Base-by-base conservation (phyloP, 768 basidiomycete genomes). In the Phaeotremella fagi region DNA sequence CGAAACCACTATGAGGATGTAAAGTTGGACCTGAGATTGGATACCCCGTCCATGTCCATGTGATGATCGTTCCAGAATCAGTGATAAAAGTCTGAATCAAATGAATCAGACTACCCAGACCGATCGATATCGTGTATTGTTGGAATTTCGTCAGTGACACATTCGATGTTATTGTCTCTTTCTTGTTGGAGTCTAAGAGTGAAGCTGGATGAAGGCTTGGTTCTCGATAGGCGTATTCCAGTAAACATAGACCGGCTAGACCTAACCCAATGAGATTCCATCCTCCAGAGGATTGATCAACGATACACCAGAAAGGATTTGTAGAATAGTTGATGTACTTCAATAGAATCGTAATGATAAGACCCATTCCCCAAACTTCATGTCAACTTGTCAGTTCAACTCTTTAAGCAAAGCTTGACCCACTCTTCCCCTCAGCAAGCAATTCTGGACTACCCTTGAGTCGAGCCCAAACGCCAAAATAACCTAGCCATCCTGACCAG, bases 41-140 rank as follows among this genome's bases (percentile, higher is more conserved):
- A 59, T 85, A 91, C n/a, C 89, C 89, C 0, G 87, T 86, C 89
- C 89, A 92, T 1, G 86, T 85, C 86, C 87, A 90, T 18, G 87
- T 82, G 53, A 90, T 79, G 41, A 90, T 79, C 0, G 88, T 87
- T 59, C 83, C 85, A 1, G 85, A 77, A 52, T 92, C 89, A 2
- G 83, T 80, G 46, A 89, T 75, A 37, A 88, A 78, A 42, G 82
- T 83, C 62, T 90, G 86, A 0, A 89, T 66, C 12, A 81, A 80
- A 75, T 86, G 90, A 9, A 90, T 57, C 23, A 74, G 49, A 12
- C 62, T 45, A 5, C 72, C 72, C 3, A 71, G 45, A 3, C 71
- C 68, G 20, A 63, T 23, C 16, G 61, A 52, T 33, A 69, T 20
- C 6, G 33, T 28, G 43, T 48, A 48, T 22, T 18, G 42, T 25